Conservation (phyloP, 345 rosid species). For the Lepidium africanum region DNA sequence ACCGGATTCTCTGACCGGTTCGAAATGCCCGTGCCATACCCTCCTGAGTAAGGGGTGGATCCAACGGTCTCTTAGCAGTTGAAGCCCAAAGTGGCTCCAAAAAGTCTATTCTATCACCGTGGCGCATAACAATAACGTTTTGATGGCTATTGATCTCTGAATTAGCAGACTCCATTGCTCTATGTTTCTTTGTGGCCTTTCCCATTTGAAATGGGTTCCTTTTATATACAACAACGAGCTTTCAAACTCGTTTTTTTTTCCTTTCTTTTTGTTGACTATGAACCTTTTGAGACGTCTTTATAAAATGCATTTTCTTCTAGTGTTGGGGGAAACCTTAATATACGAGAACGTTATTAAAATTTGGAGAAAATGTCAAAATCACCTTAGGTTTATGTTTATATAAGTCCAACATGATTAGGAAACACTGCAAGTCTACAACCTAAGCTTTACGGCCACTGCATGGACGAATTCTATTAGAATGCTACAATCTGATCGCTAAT, state of each 20-base stretch:
- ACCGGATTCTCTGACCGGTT: conserved; percentile 28
- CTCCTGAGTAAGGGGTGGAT: conserved; percentile 14
- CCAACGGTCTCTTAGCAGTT: too few species aligned
- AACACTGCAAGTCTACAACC: background rate
- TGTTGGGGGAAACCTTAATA: too few species aligned
- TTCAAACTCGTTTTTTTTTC: background rate
- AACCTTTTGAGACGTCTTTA: too few species aligned
- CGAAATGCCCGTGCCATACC: conserved; percentile 48
- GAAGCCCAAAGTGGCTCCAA: too few species aligned
- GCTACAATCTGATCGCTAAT: background rate
- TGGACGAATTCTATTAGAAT: too few species aligned
- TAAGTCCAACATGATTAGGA: too few species aligned
- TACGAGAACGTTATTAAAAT: too few species aligned
- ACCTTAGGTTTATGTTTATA: too few species aligned
- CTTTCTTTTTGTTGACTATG: too few species aligned
- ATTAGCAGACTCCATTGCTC: conserved; percentile 10
- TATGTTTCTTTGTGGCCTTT: conserved; percentile 9
- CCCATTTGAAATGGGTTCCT: background rate
- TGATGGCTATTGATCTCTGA: conserved; percentile 26
- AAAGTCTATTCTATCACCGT: too few species aligned
- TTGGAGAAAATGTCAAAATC: too few species aligned
- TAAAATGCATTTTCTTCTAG: background rate
- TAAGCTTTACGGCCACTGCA: background rate
- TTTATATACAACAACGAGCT: background rate
- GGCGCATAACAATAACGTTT: conserved; percentile 40